phyloP scores from a whole-genome alignment of 2,329 filamentous ascomycete genomes.

The Diaporthe citriasiana region DNA sequence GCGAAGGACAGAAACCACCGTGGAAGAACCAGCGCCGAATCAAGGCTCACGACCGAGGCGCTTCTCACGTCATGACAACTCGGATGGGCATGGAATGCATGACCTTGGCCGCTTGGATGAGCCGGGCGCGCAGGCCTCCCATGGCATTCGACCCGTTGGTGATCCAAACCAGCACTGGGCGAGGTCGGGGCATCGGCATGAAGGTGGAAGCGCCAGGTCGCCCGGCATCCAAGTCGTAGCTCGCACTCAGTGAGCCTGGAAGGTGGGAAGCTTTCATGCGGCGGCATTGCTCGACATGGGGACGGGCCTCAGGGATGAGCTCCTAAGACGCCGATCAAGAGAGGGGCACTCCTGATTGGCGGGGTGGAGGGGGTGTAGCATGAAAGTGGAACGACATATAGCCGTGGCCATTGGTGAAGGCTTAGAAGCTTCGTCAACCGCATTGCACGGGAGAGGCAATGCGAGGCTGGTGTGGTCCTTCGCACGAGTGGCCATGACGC shows the following conservation, averaged over 20 bases:
- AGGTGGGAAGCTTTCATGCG: conserved; percentile 37
- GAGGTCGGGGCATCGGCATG: conserved; percentile 28
- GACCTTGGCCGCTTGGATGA: conserved; percentile 21
- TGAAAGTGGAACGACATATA: conserved; percentile 31
- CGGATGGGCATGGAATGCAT: conserved; percentile 33
- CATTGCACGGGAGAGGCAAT: conserved; percentile 14
- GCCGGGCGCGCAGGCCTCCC: conserved; percentile 35
- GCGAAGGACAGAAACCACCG: conserved; percentile 7
- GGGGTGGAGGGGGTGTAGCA: conserved; percentile 10
- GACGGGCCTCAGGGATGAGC: conserved; percentile 28
- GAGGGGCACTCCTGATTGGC: conserved; percentile 33
- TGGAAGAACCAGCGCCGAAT: neutral
- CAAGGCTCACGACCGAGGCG: conserved; percentile 8
- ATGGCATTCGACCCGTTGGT: conserved; percentile 10
- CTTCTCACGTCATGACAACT: conserved; percentile 10
- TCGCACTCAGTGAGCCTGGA: conserved; percentile 15
- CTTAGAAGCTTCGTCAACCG: conserved; percentile 15
- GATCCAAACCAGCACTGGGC: conserved; percentile 9
- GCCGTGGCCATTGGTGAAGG: conserved; percentile 8
- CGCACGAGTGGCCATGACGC: neutral
- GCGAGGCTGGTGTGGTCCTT: conserved; percentile 8
- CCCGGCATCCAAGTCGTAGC: conserved; percentile 20
- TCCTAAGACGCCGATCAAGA: conserved; percentile 33
- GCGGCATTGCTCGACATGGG: conserved; percentile 22
- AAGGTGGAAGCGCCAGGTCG: conserved; percentile 26